These are phyloP conservation scores for Elasticomyces elasticus DNA, from an alignment of 495 filamentous ascomycete genomes.

Conservation along the genomic window DNA sequence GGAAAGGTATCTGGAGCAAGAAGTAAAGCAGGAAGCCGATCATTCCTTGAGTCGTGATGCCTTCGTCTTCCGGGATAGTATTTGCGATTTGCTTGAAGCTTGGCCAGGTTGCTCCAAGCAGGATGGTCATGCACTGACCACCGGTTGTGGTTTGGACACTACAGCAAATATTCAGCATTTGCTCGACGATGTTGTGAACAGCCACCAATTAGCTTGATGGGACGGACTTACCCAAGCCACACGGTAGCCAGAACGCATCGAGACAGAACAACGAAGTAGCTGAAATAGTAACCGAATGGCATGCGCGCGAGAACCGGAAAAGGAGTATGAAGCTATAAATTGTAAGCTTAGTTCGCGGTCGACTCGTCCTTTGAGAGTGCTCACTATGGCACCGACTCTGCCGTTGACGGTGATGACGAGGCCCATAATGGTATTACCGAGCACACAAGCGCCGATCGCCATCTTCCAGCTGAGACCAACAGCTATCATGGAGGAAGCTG, in stretches of 20 bases:
- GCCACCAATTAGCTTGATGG: no score
- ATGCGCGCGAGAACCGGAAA: conserved; percentile 22
- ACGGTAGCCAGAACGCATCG: conserved; percentile 21
- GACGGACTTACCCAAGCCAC: conserved; percentile 19
- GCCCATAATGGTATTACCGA: conserved; percentile 22
- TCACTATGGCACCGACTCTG: conserved; percentile 15
- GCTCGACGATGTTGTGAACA: no score
- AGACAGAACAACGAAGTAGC: conserved; percentile 22
- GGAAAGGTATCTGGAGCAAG: conserved; percentile 39
- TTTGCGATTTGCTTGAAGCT: conserved; percentile 48
- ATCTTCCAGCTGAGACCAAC: conserved; percentile 22
- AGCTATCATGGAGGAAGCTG: conserved; percentile 19
- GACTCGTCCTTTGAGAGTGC: not conserved
- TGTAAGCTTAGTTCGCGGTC: not conserved
- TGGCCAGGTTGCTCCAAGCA: conserved; percentile 32
- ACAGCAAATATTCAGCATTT: no score
- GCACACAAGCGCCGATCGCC: conserved; percentile 21
- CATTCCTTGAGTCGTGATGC: conserved; percentile 43
- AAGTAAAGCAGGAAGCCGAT: conserved; percentile 40
- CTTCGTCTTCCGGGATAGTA: conserved; percentile 33
- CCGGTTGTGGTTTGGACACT: conserved; percentile 23
- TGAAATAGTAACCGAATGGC: conserved; percentile 24
- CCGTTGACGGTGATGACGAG: conserved; percentile 22
- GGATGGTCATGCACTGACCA: conserved; percentile 22
- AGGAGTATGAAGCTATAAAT: conserved; percentile 18